Base-by-base conservation (phyloP, 805 yeast genomes). In the Saturnispora sanitii region DNA sequence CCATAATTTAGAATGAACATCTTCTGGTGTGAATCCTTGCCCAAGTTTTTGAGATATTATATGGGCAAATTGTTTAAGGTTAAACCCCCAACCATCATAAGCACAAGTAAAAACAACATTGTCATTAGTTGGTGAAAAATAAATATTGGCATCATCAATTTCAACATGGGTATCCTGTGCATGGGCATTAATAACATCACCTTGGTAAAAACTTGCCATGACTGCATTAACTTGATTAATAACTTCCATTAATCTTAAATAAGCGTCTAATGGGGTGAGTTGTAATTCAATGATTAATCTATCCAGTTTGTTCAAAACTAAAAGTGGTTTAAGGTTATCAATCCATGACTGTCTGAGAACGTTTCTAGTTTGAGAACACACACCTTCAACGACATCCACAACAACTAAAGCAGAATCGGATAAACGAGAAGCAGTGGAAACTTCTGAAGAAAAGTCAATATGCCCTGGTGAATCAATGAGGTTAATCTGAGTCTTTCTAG, bases 391-490 rank as follows among this genome's bases (percentile, higher is more conserved):
- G 3, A 85, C 96, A 60, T 92, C 99, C 2, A 92, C 95, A 13
- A 92, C 65, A 0, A 92, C 94, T 3, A 92, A 82, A 0, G 97
- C 96, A 34, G 97, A 97, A 57, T 92, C 99, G 65, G 97, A 92
- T 33, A 92, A 66, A 53, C 98, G 70, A 2, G 97, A 87, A 1
- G 97, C 95, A 0, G 96, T 84, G 21, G 95, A 84, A 0, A 92
- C 99, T 56, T 92, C 99, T 11, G 94, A 82, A 1, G 95, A 82
- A 58, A 92, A 92, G 62, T 92, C 99, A 45, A 92, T 86, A 54
- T 92, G 99, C n/a, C 99, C 99, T 0, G 99, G 99, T 0, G 97
- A 90, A 61, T 92, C 99, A 43, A 92, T 90, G 52, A 92, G 70
- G 56, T 92, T 92, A 55, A 92, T 81, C 30, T 80, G 72, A 13